Base-by-base conservation (phyloP, 2,329 filamentous ascomycete species). In the Phaeosphaeriaceae sp. region DNA sequence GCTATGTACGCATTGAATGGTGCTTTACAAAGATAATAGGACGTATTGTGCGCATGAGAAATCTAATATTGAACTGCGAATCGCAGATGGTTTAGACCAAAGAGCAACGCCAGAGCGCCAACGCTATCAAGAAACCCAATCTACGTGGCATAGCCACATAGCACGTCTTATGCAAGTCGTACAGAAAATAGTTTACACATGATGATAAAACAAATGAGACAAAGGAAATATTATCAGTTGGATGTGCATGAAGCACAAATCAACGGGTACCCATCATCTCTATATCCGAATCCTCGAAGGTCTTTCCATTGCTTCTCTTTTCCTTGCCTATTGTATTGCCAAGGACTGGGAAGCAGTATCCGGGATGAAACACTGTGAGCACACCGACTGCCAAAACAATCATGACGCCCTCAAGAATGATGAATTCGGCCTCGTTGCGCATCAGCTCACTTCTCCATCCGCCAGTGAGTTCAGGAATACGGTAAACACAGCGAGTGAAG, bases 361-460 rank as follows among this genome's bases (percentile, higher is more conserved):
- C 70, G 0, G 81, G 81, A 57, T 83, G 80, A 40, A 79, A 74
- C 1, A 72, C 53, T 1, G 78, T 83, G 50, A 83, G 63, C 1
- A 61, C 66, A 3, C 76, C 47, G n/a, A 73, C 70, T 2, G 80
- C 75, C 11, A 81, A 61, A 3, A 71, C 70, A 42, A 84, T 79
- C 79, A 83, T 82, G 3, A 76, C 75, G n/a, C 81, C 80, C 54
- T 83, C 81, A 3, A 83, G 64, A 5, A 77, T 65, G 59, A 83
- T 78, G 59, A 82, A 81, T 15, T 75, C 71, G 2, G 65, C 48
- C 62, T 83, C 74, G 32, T 81, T 66, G 57, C 79, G 76, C 67
- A 80, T 81, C 32, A 81, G 56, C 17, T 68, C 51, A 50, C 73
- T 75, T 11, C 67, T 54, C 70, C 78, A 81, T 7, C 79, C 79